Conservation (phyloP, 108 stramenopile species). For the Cyclotella cryptica region DNA sequence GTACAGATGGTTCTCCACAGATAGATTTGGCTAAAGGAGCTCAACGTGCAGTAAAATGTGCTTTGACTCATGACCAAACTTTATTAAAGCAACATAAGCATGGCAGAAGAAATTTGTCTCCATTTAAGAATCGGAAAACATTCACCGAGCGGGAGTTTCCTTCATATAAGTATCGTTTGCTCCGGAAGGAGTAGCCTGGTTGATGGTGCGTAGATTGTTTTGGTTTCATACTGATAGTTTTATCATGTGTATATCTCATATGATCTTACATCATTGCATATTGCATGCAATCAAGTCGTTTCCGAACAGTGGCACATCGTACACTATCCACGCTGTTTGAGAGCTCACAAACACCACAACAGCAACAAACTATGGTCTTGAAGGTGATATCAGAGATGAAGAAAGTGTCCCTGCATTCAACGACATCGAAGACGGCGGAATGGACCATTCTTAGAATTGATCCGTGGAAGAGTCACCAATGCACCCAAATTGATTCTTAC, state of each 20-base stretch:
- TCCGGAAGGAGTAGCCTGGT: conserved; percentile 30
- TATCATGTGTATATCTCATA: background rate
- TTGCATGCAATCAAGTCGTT: conserved; percentile 43
- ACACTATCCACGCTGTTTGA: conserved; percentile 47
- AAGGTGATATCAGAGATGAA: conserved; percentile 56
- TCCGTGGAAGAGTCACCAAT: conserved; percentile 35
- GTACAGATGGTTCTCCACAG: background rate
- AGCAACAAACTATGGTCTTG: conserved; percentile 66
- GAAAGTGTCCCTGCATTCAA: conserved; percentile 46
- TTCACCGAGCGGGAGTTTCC: background rate
- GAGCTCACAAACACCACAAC: conserved; percentile 62
- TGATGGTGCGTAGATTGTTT: conserved; percentile 24
- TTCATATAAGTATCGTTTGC: background rate
- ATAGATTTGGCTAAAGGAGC: background rate
- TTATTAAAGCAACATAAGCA: background rate
- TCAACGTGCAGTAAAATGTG: background rate
- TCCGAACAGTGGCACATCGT: conserved; percentile 50
- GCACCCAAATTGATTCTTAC: conserved; percentile 56
- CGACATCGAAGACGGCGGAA: conserved; percentile 3
- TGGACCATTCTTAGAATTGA: conserved; percentile 58
- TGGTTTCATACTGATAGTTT: background rate
- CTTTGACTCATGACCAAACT: background rate
- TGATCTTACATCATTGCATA: background rate
- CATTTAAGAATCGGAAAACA: background rate
- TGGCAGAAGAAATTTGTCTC: background rate